Conservation (phyloP, 345 rosid species). For the Camelina neglecta region DNA sequence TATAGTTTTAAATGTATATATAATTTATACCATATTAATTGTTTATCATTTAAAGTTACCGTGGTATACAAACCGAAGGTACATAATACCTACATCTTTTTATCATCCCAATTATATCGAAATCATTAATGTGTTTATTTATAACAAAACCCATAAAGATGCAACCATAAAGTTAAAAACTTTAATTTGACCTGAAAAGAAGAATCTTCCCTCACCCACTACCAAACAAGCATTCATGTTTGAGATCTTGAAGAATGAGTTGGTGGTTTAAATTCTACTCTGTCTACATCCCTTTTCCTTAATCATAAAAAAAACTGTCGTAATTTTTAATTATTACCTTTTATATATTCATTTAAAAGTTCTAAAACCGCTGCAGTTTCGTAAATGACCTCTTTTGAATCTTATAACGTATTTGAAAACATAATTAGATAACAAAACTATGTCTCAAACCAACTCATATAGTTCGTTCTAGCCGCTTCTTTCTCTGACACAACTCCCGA, state of each 20-base stretch:
- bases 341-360: neutral
- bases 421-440: too few relatives aligned
- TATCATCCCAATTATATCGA: slow-evolving; percentile 43
- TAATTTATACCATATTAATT: neutral
- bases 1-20: neutral
- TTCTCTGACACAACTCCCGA: too few relatives aligned
- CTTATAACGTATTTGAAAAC: too few relatives aligned
- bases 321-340: neutral
- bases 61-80: slow-evolving; percentile 22
- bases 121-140: slow-evolving; percentile 46
- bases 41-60: slow-evolving; percentile 20
- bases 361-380: neutral
- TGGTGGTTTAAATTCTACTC: slow-evolving; percentile 38
- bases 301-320: neutral
- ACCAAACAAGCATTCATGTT: slow-evolving; percentile 56
- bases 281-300: slow-evolving; percentile 23
- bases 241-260: slow-evolving; percentile 55
- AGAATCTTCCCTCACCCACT: slow-evolving; percentile 45
- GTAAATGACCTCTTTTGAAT: neutral
- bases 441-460: too few relatives aligned
- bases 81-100: slow-evolving; percentile 25
- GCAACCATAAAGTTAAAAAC: slow-evolving; percentile 35
- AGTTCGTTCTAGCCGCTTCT: too few relatives aligned
- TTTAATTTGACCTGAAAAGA: slow-evolving; percentile 32
- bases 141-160: slow-evolving; percentile 37